Evolutionary conservation across 1,139 yeast genomes (phyloP), one percentile per base, ranked within the genome.

Genomic region (Blastobotrys capitulatus): DNA sequence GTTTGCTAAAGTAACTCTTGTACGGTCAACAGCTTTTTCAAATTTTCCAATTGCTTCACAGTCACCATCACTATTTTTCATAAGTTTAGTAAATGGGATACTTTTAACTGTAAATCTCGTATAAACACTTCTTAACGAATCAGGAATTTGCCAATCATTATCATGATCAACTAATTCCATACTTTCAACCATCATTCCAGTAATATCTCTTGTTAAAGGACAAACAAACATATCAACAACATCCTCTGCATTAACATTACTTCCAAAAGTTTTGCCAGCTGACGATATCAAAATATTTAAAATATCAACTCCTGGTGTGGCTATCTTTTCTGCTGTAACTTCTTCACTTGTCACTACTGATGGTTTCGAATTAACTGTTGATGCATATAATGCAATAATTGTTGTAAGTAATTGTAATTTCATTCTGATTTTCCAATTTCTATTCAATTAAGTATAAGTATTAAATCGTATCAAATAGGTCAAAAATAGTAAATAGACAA

Each of bases 211-310:
- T n/a, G 36, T 29, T 20, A 46, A 10, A 10, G 48, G 48, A 16
- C 48, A 46, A 8, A 46, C 40, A 36, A 46, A 46, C 37, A 9
- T 36, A 40, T 46, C 48, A 3, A 38, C 31, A 7, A 46, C 44
- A 13, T 13, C 36, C 1, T 22, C 18, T 9, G 27, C 15, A 6
- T 41, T 27, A 19, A 20, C 46, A 6, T 19, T 36, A 9, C 36
- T 19, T 34, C 18, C 40, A 20, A 37, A 22, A 9, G 37, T 12
- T 25, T 36, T 35, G 27, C 41, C 29, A 9, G 19, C 36, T 5
- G 41, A 10, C 2, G 8, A 34, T 2, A 15, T 12, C 13, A 43
- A 25, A 6, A 43, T 18, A 13, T 43, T 15, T 10, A 43, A 13
- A 13, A 36, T 16, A 18, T 43, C 46, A 9, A 27, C 37, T 2